Evolutionary conservation across 306 rosid species (phyloP), one percentile per base, ranked within the genome.

Genomic region (Vigna radiata): DNA sequence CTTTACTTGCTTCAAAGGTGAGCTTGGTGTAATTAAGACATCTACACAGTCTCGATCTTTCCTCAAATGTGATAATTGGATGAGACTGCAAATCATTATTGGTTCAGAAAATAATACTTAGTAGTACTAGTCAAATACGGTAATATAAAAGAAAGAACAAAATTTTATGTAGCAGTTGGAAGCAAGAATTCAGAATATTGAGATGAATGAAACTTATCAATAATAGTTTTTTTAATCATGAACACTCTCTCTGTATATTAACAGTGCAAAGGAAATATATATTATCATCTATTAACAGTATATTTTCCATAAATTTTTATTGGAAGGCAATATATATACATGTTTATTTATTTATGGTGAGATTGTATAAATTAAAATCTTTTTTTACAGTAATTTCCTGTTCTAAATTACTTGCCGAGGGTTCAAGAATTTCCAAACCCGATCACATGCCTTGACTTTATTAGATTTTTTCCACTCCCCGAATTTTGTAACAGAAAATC

Each of bases 1-100:
- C 96, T 72, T 88, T 93, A 68, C 93, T 86, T 1, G 86, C 85
- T 83, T 84, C 98, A 36, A 91, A 79, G 81, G 91, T 87, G 64
- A 93, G 89, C 84, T 91, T 94, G 70, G 77, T 73, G 49, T 83
- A 91, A 64, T 90, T 88, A 10, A 93, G 77, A 79, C 97, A 91
- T 79, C 93, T 79, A 44, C 98, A 91, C 77, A 94, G 29, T 66
- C 80, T 90, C 17, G 97, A 87, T 54, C 91, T 85, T 72, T 91
- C 92, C 73, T 90, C 97, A 25, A 86, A 86, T 44, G 88, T 58
- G 43, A 86, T 87, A 29, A 4, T 79, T 14, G 84, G 83, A 33
- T 94, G 97, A 69, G 93, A 83, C 98, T 94, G 92, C 81, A 77
- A 85, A 70, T 37, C 72, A 56, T 39, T 12, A 70, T 37, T 15